Base-by-base conservation (phyloP, 2,329 filamentous ascomycete genomes). In the Aspergillus piperis region DNA sequence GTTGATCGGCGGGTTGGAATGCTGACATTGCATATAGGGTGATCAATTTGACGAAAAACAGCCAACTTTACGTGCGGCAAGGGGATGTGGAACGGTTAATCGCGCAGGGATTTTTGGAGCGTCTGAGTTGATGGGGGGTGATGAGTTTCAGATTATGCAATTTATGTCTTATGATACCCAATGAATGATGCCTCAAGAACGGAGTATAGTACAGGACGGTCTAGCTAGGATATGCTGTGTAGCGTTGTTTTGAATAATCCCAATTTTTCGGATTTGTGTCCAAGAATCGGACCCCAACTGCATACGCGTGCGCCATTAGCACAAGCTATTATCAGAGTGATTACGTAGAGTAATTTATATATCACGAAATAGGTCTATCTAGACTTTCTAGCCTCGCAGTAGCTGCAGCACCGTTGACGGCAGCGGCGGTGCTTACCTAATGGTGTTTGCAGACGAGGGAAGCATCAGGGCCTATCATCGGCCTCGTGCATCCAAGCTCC, bases 11-110 rank as follows among this genome's bases (percentile, higher is more conserved):
- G 42, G 44, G 19, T 30, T 38, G 42, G 42, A 52, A 62, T 67
- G 70, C 73, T 66, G 66, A 71, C 66, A 64, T 58, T 52, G 51
- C 48, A 36, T 68, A 96, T 68, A 96, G 92, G 15, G 91, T 93
- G 11, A 97, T 99, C 70, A 98, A 90, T 62, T 84, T 99, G 80
- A 96, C 92, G 39, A 98, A 96, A 78, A 98, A 99, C 77, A 97
- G 93, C 71, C 95, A 99, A 74, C 96, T 99, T 73, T 98, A 96
- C 72, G 95, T 99, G 41, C 87, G 94, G 50, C 92, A 97, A 72
- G 94, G 92, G 23, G 95, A 99, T 78, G 95, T 99, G 6, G 95
- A 99, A 78, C 86, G 93, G 54, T 77, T 99, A 68, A 97, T 99
- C 71, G 86, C 92, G 15, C 94, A 98, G 74, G 95, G 95, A 19